Evolutionary conservation across 176 grass and related monocot genomes (phyloP), one percentile per base, ranked within the genome.

Genomic region (Hyparrhenia diplandra): DNA sequence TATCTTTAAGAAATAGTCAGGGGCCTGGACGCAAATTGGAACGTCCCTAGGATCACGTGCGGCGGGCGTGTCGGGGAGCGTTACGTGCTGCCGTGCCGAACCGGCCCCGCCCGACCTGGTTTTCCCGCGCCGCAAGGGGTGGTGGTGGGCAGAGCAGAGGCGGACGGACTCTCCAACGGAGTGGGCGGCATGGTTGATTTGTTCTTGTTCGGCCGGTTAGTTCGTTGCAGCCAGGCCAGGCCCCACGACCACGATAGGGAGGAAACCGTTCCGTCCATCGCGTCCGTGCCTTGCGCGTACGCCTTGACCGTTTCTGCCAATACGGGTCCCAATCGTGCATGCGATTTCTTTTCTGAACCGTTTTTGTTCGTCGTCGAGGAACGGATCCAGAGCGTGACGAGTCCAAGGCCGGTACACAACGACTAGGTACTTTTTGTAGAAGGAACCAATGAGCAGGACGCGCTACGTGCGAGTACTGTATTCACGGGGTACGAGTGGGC

Each of bases 21-120:
- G 75, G 61, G 5, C 3, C 54, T 3, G 12, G 20, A 13, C 3
- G 63, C 41, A 76, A 76, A 71, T 5, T 58, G 11, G 52, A 57
- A 6, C 6, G 18, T 28, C 20, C 21, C 52, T 71, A 43, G 63
- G 82, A 89, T 89, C 77, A 77, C 77, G 55, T 76, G 81, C 28
- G 69, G 29, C n/a, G n/a, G n/a, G 60, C 86, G 86, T 63, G 81
- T 49, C 62, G 47, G 69, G 47, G 84, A 41, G 69, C 84, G 84
- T 59, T 34, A 68, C 61, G 84, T 67, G 77, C 70, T 60, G 84
- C 69, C 81, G 37, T 47, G 47, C 80, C 45, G 84, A 74, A 43
- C 81, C 67, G 80, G 64, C 21, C 6, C 28, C 40, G 8, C 66
- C 37, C 67, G 35, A 1, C 8, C 3, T 59, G 10, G 4, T 8